Evolutionary conservation across 257 asterid species (phyloP), one percentile per base, ranked within the genome.

Genomic region (Nyctanthes arbortristis): DNA sequence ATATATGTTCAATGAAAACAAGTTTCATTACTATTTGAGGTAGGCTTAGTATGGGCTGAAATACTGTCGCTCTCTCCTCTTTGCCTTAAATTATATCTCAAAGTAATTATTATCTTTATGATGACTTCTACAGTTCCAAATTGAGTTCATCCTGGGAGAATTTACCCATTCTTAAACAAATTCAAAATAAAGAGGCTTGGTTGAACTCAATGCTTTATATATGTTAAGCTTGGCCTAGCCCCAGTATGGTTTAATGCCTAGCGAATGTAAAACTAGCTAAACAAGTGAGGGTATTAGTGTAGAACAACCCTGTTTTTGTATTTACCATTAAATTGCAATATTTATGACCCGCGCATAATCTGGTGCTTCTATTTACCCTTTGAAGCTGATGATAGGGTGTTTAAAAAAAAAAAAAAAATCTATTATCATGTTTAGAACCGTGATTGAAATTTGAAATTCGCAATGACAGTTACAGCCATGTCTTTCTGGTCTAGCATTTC

Each of bases 301-400:
- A 49, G 2, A 27, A 20, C 58, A 20, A 13, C 58, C 27, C 25
- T 49, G 11, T 49, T 20, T 2, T 6, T 7, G 28, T 20, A 22
- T 49, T 18, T 49, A 49, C 8, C 12, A 12, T 49, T 20, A 8
- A 6, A 49, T 22, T 49, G 27, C 4, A 20, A 3, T 20, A 24
- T 24, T 49, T 52, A 52, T 2, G 30, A 22, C 10, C 3, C 22
- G 54, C 10, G 14, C 10, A 43, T 63, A 33, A 29, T 60, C 18
- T 60, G 27, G 64, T 43, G 35, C 16, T 52, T 31, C 32, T 11
- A 13, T 35, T 25, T 57, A 43, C 25, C 24, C 14, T 40, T 27
- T 61, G 33, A 71, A 55, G 39, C 58, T 49, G 70, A 64, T 63
- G 70, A 54, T 63, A 34, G 45, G 49, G 34, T 61, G n/a, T n/a